Base-by-base conservation (phyloP, 2,329 filamentous ascomycete species). In the Neonectria hederae region DNA sequence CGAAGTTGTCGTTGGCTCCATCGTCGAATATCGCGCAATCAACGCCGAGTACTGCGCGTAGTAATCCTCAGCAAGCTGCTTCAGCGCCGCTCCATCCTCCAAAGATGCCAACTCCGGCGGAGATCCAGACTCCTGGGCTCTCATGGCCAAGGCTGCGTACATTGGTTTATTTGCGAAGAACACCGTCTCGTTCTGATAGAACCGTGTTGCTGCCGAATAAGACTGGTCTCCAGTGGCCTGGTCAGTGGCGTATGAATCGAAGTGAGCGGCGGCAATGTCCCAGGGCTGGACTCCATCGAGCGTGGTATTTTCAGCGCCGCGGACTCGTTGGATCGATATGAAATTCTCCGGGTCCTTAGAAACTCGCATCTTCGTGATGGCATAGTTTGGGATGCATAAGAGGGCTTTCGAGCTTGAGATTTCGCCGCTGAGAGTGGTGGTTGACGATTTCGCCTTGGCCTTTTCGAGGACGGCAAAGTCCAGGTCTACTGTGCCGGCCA, bases 41-140 rank as follows among this genome's bases (percentile, higher is more conserved):
- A 81, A 57, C 2, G 77, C 76, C 0, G 77, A 71, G 48, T 77
- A 79, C 55, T 80, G 78, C 14, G 70, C 65, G 55, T 73, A 81
- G 48, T 79, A 80, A 13, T 70, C 71, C 9, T 70, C 64, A 1
- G 71, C 69, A 8, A 81, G 63, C 3, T 60, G 52, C 13, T 69
- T 61, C 24, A 81, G 57, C 3, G 67, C 72, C 5, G 55, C 55
- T 0, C 66, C 35, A 2, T 77, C 68, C 4, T 76, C 54, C 1
- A 79, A 66, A 3, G 65, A 67, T 2, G 69, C 70, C 1, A 76
- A 59, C 13, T 68, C 51, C 0, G 72, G 71, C 0, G 68, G 35
- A 1, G 38, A 68, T 11, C 64, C 65, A 7, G 67, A 63, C 9
- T 73, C 66, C 22, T 69, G 70, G 53, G 65, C 66, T 13, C 70